Evolutionary conservation across 257 asterid species (phyloP).

Genomic region (Parsonsia alboflavescens): DNA sequence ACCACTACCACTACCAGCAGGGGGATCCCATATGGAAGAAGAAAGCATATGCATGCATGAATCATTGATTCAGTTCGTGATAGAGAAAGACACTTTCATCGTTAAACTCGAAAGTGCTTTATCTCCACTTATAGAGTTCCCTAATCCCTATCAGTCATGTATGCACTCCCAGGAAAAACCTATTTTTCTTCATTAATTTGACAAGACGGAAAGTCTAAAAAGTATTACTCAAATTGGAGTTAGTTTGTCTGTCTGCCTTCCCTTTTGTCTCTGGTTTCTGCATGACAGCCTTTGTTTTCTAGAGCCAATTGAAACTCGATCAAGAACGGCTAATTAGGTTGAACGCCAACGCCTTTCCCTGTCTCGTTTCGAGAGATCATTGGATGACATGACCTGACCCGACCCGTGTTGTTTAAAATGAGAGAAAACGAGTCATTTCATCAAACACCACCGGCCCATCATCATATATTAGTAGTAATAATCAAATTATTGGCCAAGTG

Average conservation of each 20-base stretch:
- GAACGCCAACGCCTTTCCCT: not conserved
- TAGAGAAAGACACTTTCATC: conserved; percentile 48
- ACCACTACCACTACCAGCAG: conserved; percentile 5
- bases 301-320: conserved; percentile 6
- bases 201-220: conserved; percentile 35
- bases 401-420: not conserved
- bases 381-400: conserved; percentile 6
- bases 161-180: too few species aligned
- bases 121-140: too few species aligned
- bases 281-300: conserved; percentile 19
- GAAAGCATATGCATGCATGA: conserved; percentile 7
- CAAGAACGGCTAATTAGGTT: too few species aligned
- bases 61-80: conserved; percentile 24
- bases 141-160: too few species aligned
- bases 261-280: not conserved
- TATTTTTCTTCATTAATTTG: conserved; percentile 7
- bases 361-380: conserved; percentile 6
- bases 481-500: conserved; percentile 36
- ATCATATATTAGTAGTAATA: too few species aligned
- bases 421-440: conserved; percentile 6
- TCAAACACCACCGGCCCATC: conserved; percentile 9
- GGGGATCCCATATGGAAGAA: not conserved
- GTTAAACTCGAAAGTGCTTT: conserved; percentile 48
- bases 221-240: conserved; percentile 20
- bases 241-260: conserved; percentile 12